These are phyloP conservation scores for Coprinellus micaceus DNA, from an alignment of 768 basidiomycete genomes.

Conservation along the genomic window DNA sequence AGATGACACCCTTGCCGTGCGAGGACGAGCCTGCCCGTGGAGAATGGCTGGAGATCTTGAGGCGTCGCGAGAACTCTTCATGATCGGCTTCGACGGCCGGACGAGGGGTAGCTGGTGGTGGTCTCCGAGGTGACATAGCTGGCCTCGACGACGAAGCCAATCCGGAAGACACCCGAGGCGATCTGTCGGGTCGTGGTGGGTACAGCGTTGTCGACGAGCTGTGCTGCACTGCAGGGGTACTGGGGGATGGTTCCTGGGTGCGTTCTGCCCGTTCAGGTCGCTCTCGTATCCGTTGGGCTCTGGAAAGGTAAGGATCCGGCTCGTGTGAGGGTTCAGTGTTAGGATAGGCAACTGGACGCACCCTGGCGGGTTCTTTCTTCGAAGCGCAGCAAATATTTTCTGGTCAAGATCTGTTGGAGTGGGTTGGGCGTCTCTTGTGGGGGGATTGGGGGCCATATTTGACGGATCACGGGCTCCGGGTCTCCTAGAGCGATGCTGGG, in stretches of 20 bases:
- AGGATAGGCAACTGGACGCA: conserved; percentile 25
- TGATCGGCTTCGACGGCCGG: conserved; percentile 52
- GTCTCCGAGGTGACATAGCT: conserved; percentile 32
- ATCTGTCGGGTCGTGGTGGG: conserved; percentile 24
- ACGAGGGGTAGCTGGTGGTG: conserved; percentile 33
- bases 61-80: conserved; percentile 68
- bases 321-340: neutral
- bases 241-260: conserved; percentile 15
- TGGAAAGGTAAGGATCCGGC: conserved; percentile 21
- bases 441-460: neutral
- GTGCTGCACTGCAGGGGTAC: conserved; percentile 24
- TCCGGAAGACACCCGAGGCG: conserved; percentile 23
- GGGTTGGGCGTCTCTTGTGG: conserved; percentile 31
- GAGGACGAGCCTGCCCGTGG: conserved; percentile 28
- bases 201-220: conserved; percentile 17
- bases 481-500: conserved; percentile 30
- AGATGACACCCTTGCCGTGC: conserved; percentile 29
- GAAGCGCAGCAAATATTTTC: conserved; percentile 55
- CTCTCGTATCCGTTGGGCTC: conserved; percentile 44
- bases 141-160: conserved; percentile 24
- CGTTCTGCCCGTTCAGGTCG: conserved; percentile 36
- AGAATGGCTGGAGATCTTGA: conserved; percentile 60
- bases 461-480: conserved; percentile 40
- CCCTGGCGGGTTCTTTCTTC: conserved; percentile 59
- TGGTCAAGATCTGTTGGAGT: conserved; percentile 44